phyloP scores from a whole-genome alignment of 805 yeast genomes.

The Wickerhamiella lipophila region DNA sequence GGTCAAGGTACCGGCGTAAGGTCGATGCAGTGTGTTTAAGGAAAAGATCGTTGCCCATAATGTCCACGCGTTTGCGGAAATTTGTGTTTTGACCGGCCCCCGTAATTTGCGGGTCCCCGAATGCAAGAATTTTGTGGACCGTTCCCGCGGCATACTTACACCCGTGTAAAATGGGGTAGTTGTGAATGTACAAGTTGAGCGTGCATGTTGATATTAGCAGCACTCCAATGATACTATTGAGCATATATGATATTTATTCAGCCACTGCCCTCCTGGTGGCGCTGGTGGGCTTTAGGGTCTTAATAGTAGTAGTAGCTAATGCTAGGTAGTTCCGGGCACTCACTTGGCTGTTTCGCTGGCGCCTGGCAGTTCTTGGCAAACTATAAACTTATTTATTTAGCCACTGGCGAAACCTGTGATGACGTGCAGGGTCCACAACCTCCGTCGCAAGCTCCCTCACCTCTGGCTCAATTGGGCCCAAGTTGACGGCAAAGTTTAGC shows the following conservation, averaged over 20 bases:
- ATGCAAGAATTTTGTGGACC: constrained; percentile 57
- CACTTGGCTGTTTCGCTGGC: too few species aligned
- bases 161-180: constrained; percentile 36
- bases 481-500: not conserved
- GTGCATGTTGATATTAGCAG: constrained; percentile 13
- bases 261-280: too few species aligned
- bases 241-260: constrained; percentile 1
- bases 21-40: constrained; percentile 68
- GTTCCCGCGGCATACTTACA: constrained; percentile 19
- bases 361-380: too few species aligned
- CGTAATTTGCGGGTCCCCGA: constrained; percentile 96
- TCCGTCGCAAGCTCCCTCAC: too few species aligned
- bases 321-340: too few species aligned
- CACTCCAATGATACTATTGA: not conserved
- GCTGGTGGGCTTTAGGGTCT: too few species aligned
- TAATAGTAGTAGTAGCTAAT: too few species aligned
- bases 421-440: too few species aligned
- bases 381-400: constrained; percentile 4
- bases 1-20: constrained; percentile 51
- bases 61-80: constrained; percentile 63
- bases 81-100: constrained; percentile 69
- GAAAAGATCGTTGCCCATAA: constrained; percentile 79
- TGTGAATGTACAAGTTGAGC: constrained; percentile 53
- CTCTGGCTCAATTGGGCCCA: not conserved
- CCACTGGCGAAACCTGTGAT: constrained; percentile 10